Percentiles rank a stretch among this genome's conserved stretches.
Conservation (phyloP, 73 alveolate genomes). For the Paramecium octaurelia region DNA sequence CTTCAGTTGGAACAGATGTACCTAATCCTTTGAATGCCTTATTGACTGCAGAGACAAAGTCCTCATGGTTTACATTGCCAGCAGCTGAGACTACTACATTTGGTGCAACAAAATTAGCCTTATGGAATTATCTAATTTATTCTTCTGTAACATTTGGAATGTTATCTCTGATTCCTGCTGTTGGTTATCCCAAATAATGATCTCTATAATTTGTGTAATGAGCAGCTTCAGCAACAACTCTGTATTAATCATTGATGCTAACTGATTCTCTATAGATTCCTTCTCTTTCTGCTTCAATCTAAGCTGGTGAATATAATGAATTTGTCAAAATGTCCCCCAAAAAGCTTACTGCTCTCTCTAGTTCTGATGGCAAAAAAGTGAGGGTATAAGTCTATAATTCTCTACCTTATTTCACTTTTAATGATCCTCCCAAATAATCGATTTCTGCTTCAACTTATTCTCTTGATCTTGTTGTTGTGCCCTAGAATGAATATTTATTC, state of each 20-base stretch:
- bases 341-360: slow-evolving; percentile 69
- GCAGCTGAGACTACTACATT: slow-evolving; percentile 81
- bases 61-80: slow-evolving; percentile 78
- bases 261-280: slow-evolving; percentile 68
- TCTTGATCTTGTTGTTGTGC: slow-evolving; percentile 75
- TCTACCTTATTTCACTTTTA: slow-evolving; percentile 64
- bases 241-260: slow-evolving; percentile 63
- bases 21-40: slow-evolving; percentile 69
- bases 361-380: slow-evolving; percentile 69
- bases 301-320: slow-evolving; percentile 61
- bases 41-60: slow-evolving; percentile 66
- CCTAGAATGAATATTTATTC: slow-evolving; percentile 39
- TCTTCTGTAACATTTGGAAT: slow-evolving; percentile 66
- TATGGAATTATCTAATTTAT: slow-evolving; percentile 66
- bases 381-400: slow-evolving; percentile 70
- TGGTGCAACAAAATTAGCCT: slow-evolving; percentile 73
- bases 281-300: slow-evolving; percentile 76
- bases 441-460: slow-evolving; percentile 63
- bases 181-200: slow-evolving; percentile 79
- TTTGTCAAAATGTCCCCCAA: slow-evolving; percentile 74
- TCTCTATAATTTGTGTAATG: slow-evolving; percentile 81
- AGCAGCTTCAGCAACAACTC: slow-evolving; percentile 70
- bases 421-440: slow-evolving; percentile 68
- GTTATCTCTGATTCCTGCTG: slow-evolving; percentile 77
- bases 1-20: slow-evolving; percentile 48